These are phyloP conservation scores for Linum usitatissimum DNA, from an alignment of 345 rosid genomes.

Conservation along the genomic window DNA sequence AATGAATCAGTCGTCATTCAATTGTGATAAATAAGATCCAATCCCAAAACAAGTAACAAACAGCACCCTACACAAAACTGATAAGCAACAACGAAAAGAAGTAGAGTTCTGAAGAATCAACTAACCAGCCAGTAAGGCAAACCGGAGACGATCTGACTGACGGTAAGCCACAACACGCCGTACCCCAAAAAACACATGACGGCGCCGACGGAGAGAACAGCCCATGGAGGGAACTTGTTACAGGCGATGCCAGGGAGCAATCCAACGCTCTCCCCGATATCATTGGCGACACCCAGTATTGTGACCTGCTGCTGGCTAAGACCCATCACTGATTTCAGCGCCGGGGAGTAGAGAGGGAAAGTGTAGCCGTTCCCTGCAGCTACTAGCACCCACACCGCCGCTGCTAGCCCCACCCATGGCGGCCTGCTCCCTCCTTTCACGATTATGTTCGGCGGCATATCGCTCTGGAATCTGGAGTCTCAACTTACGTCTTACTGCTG, in stretches of 20 bases:
- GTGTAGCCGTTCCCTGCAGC: constrained; percentile 57
- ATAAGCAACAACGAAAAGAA: neutral
- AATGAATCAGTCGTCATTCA: too few species aligned
- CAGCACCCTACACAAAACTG: neutral
- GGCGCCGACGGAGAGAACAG: constrained; percentile 56
- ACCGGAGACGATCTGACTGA: constrained; percentile 39
- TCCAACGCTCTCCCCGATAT: constrained; percentile 81
- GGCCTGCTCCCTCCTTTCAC: constrained; percentile 82
- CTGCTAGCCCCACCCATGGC: constrained; percentile 93
- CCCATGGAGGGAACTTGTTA: constrained; percentile 91
- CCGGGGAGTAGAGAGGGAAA: constrained; percentile 73
- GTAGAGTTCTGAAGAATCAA: neutral
- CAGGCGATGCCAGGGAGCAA: constrained; percentile 75
- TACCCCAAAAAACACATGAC: constrained; percentile 68
- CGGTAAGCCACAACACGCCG: constrained; percentile 85
- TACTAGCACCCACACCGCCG: constrained; percentile 80
- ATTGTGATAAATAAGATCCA: too few species aligned
- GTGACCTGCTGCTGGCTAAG: constrained; percentile 78
- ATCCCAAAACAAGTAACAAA: neutral
- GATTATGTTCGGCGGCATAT: constrained; percentile 36
- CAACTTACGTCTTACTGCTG: neutral
- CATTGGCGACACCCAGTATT: constrained; percentile 86
- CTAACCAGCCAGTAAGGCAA: constrained; percentile 83
- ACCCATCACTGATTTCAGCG: constrained; percentile 70
- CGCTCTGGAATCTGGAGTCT: neutral